phyloP scores from a whole-genome alignment of 2,329 filamentous ascomycete genomes.

The Penicillium sumatraense region DNA sequence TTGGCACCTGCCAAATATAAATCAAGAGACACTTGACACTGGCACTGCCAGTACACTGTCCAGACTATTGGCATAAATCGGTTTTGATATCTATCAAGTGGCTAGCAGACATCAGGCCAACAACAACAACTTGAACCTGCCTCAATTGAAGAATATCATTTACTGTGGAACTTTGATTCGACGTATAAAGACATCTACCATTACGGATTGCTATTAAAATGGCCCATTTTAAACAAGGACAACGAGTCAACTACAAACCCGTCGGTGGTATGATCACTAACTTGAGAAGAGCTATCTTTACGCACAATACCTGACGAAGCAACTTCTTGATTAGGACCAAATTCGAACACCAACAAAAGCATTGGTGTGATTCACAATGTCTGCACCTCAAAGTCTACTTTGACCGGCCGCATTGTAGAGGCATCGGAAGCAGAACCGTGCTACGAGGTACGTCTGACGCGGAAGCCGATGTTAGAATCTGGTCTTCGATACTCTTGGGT shows the following conservation, averaged over 20 bases:
- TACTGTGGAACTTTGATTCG: background rate
- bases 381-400: slow-evolving; percentile 35
- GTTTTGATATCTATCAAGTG: no score
- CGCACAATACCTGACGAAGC: background rate
- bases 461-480: background rate
- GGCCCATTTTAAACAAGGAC: slow-evolving; percentile 37
- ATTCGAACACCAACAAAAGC: slow-evolving; percentile 44
- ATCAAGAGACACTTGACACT: background rate
- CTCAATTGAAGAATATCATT: background rate
- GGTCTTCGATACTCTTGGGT: slow-evolving; percentile 2
- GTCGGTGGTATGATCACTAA: slow-evolving; percentile 41
- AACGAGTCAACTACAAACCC: slow-evolving; percentile 47
- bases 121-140: no score
- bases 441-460: slow-evolving; percentile 39
- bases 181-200: background rate
- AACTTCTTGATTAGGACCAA: slow-evolving; percentile 33
- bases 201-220: slow-evolving; percentile 11
- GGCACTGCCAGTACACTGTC: no score
- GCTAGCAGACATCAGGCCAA: no score
- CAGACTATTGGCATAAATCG: no score
- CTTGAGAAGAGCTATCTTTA: background rate
- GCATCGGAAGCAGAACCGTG: slow-evolving; percentile 40
- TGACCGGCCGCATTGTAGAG: slow-evolving; percentile 42
- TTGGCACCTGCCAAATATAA: background rate
- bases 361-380: slow-evolving; percentile 44